Evolutionary conservation across 805 yeast species (phyloP), one percentile per base, ranked within the genome.

Genomic region (Diddensiella santjacobensis): DNA sequence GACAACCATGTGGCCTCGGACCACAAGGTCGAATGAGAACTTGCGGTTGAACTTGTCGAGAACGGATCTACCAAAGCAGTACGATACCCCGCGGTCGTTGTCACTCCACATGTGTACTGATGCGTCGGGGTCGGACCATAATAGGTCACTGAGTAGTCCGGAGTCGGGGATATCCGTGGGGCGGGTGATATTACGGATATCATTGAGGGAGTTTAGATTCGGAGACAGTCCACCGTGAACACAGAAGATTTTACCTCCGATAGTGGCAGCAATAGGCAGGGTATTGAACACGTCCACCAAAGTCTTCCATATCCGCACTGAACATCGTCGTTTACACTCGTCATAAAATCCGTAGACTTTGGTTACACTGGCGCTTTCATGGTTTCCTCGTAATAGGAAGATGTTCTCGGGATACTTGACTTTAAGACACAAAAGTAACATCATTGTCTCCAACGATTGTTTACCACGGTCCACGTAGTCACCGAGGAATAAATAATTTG

Each of bases 381-480:
- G 98, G 65, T 90, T 90, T 8, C 98, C 98, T 59, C 98, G 73
- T 40, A 90, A 71, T 50, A 90, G 69, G 66, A 89, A 90, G 64
- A 90, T 87, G 66, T 89, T 89, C 61, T 90, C 96, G 0, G 97
- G 96, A 58, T 87, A 89, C 65, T 88, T 88, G 62, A 90, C 87
- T 66, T 90, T 90, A 68, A 87, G 89, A 64, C 96, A 88, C 42
- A 90, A 70, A 48, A 90, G 70, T 38, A 90, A 71, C 51, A 90
- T 70, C 17, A 90, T 87, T 0, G 97, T 90, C 65, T 90, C 98
- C 47, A 90, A 71, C 1, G 93, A 84, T 68, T 90, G 97, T 64
- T 89, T 89, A 42, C 98, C 98, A 57, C 98, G 77, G 68, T 90
- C 98, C 35, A 90, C 98, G 64, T 90, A 90, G 67, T 90, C 98